Base-by-base conservation (phyloP, 805 yeast genomes). In the Monosporozyma servazzii region DNA sequence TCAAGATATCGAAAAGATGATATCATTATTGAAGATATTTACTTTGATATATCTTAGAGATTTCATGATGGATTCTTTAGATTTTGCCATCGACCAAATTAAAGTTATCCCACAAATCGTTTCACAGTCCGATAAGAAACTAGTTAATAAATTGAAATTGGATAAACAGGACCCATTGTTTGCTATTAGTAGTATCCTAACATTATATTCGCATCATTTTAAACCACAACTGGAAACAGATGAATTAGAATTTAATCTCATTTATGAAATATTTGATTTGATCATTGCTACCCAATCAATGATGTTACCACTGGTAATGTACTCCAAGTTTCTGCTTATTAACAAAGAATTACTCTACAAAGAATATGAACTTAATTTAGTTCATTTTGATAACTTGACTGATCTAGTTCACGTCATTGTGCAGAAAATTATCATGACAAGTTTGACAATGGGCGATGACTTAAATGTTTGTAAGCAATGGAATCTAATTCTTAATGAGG, bases 131-230 rank as follows among this genome's bases (percentile, higher is more conserved):
- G 95, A 88, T 57, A 65, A 61, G 4, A 57, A 65, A 2, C 62
- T 81, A 7, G 73, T 68, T 47, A 63, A 66, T 3, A 53, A 59
- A 5, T 53, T 74, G 5, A 58, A 59, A 33, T 51, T 75, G n/a
- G 57, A 60, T 21, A 58, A 76, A 18, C 72, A 81, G 13, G 73
- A 75, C 53, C 88, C 88, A 1, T 75, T 75, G 50, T 90, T 80
- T 60, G 85, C 88, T 0, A 67, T 93, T 15, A 85, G 96, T 18
- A 78, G 91, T 0, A 70, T 91, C 1, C 72, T 91, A 36, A 88
- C 98, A 1, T 58, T 87, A 45, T 88, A 82, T 63, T 72, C 91
- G 8, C 97, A 90, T 68, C 89, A 88, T 53, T 56, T 78, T 18
- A 68, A 71, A 44, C 63, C 64, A 1, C 50, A 31, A 25, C 5